Conservation (phyloP, 2,329 filamentous ascomycete species). For the Akanthomyces lecanii region DNA sequence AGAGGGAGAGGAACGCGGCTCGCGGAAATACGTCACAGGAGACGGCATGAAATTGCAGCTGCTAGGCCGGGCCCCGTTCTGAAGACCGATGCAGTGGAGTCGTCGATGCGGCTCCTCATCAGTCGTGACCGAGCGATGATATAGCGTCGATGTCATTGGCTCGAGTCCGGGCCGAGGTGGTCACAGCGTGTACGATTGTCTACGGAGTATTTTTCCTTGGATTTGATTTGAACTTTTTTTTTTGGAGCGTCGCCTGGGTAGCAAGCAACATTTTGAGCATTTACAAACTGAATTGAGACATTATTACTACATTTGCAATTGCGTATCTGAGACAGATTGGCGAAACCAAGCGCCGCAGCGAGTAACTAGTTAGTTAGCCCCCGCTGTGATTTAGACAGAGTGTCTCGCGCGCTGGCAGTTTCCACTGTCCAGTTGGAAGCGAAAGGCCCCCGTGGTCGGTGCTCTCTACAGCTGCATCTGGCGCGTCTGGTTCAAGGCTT, state of each 20-base stretch:
- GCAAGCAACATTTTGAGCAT: conserved; percentile 7
- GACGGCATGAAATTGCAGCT: conserved; percentile 3
- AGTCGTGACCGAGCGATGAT: background rate
- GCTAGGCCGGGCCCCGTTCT: background rate
- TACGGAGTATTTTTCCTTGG: background rate
- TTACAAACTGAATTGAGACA: conserved; percentile 9
- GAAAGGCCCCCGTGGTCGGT: background rate
- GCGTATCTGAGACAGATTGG: background rate
- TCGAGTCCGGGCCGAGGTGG: background rate
- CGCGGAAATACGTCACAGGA: conserved; percentile 7
- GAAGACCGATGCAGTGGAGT: conserved; percentile 7
- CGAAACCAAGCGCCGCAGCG: background rate
- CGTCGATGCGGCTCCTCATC: background rate
- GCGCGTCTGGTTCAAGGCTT: background rate
- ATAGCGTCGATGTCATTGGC: background rate
- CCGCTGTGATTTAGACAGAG: background rate
- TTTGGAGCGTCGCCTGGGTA: background rate
- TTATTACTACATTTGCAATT: conserved; percentile 7
- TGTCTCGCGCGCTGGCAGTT: background rate
- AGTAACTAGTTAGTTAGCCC: background rate
- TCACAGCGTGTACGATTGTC: background rate
- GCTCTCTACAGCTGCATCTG: background rate
- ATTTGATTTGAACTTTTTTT: background rate
- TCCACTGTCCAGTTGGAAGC: background rate
- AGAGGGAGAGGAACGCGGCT: background rate